Conservation (phyloP, 2,329 filamentous ascomycete species). For the Cladophialophora psammophila region DNA sequence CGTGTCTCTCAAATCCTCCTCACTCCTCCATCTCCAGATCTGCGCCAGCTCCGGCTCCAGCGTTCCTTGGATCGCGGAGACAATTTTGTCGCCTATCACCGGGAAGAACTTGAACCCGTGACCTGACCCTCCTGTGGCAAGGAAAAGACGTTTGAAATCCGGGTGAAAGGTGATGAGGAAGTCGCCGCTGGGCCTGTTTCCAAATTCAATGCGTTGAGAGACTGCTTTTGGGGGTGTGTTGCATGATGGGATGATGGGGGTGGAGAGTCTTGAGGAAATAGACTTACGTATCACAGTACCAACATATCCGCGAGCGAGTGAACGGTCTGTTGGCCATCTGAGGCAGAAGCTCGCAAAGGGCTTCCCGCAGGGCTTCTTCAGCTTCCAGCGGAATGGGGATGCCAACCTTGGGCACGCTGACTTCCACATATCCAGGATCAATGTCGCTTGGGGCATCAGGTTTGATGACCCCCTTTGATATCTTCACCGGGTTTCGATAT, state of each 20-base stretch:
- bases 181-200: constrained; percentile 63
- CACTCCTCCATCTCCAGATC: constrained; percentile 53
- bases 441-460: constrained; percentile 13
- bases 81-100: constrained; percentile 65
- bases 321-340: constrained; percentile 66
- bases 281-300: constrained; percentile 73
- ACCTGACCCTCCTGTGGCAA: constrained; percentile 62
- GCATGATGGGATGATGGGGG: too few relatives aligned
- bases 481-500: constrained; percentile 52
- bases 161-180: constrained; percentile 77
- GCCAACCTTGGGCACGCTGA: constrained; percentile 51
- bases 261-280: background rate
- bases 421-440: constrained; percentile 37
- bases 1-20: constrained; percentile 25
- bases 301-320: constrained; percentile 70
- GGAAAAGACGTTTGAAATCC: constrained; percentile 55
- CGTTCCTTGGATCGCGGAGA: constrained; percentile 54
- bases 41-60: constrained; percentile 51
- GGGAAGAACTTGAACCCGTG: constrained; percentile 74
- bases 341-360: constrained; percentile 64
- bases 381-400: constrained; percentile 62
- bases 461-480: constrained; percentile 27
- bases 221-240: too few relatives aligned
- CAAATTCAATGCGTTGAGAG: too few relatives aligned
- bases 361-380: constrained; percentile 66